Evolutionary conservation across 352 stramenopile species (phyloP).

Genomic region (Pythium aristosporum): DNA sequence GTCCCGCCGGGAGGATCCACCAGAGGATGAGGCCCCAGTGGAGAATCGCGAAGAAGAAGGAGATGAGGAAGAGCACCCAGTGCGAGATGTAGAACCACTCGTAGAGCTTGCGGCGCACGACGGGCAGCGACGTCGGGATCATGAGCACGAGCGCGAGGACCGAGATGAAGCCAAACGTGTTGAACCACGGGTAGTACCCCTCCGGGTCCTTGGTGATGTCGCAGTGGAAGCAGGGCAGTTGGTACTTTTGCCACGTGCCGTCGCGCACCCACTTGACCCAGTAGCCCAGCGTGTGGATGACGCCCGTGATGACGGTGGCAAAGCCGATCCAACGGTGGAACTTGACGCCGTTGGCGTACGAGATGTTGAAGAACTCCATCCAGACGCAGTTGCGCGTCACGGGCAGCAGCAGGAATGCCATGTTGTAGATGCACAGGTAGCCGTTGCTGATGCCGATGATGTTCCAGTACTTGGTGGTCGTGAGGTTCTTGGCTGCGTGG

Average conservation of each 20-base stretch:
- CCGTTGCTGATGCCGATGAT: constrained; percentile 47
- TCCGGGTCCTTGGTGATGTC: constrained; percentile 10
- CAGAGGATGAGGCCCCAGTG: constrained; percentile 36
- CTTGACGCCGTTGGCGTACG: constrained; percentile 42
- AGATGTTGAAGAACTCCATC: constrained; percentile 18
- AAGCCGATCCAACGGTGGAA: constrained; percentile 41
- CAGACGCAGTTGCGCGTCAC: constrained; percentile 35
- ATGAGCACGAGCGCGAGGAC: constrained; percentile 40
- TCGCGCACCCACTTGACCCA: constrained; percentile 31
- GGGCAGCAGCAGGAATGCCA: constrained; percentile 32
- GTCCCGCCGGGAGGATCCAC: constrained; percentile 37
- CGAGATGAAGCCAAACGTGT: constrained; percentile 39
- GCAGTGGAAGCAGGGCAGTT: constrained; percentile 42
- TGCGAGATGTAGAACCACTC: constrained; percentile 45
- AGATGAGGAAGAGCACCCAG: constrained; percentile 32
- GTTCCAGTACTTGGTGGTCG: constrained; percentile 40
- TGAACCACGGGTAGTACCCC: constrained; percentile 37
- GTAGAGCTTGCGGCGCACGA: constrained; percentile 36
- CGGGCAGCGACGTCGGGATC: constrained; percentile 31
- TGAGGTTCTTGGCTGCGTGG: constrained; percentile 17
- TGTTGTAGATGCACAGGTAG: constrained; percentile 71
- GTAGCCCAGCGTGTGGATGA: constrained; percentile 29
- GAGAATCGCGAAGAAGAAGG: constrained; percentile 40
- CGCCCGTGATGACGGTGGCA: constrained; percentile 24
- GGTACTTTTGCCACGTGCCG: constrained; percentile 19